A percentile compares a stretch with the other conserved stretches of the same genome.
Conservation (phyloP, 1,139 yeast species). For the Candida tunisiensis region DNA sequence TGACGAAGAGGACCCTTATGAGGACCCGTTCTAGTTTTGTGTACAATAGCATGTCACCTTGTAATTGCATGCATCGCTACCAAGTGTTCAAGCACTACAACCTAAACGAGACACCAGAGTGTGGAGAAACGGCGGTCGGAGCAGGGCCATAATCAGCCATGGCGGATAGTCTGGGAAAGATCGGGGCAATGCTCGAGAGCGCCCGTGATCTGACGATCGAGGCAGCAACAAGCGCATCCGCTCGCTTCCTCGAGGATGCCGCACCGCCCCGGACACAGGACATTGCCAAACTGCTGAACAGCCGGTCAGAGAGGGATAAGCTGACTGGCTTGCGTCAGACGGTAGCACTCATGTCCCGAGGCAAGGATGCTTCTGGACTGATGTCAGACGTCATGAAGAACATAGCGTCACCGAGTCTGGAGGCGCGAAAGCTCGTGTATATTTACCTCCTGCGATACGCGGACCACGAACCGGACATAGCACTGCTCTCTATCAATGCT, state of each 20-base stretch:
- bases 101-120: too few relatives aligned
- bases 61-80: too few relatives aligned
- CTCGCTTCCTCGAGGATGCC: constrained; percentile 28
- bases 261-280: constrained; percentile 45
- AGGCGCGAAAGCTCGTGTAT: constrained; percentile 63
- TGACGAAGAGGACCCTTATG: constrained; percentile 95
- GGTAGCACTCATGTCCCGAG: constrained; percentile 35
- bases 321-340: constrained; percentile 65
- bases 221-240: constrained; percentile 67
- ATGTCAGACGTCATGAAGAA: constrained; percentile 87
- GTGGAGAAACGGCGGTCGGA: too few relatives aligned
- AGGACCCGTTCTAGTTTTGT: constrained; percentile 74
- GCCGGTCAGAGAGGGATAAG: constrained; percentile 55
- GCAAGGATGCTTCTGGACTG: constrained; percentile 41
- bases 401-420: constrained; percentile 53
- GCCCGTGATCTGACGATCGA: constrained; percentile 69
- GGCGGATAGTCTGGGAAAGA: constrained; percentile 34
- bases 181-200: constrained; percentile 53
- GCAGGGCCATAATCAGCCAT: too few relatives aligned
- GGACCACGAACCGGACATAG: constrained; percentile 73
- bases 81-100: too few relatives aligned
- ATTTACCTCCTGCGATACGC: constrained; percentile 65
- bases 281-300: constrained; percentile 46
- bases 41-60: too few relatives aligned
- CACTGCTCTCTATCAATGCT: constrained; percentile 77